Percentiles rank a stretch among this genome's conserved stretches.
phyloP scores from a whole-genome alignment of 768 basidiomycete species.

The Hemileccinum impolitum region DNA sequence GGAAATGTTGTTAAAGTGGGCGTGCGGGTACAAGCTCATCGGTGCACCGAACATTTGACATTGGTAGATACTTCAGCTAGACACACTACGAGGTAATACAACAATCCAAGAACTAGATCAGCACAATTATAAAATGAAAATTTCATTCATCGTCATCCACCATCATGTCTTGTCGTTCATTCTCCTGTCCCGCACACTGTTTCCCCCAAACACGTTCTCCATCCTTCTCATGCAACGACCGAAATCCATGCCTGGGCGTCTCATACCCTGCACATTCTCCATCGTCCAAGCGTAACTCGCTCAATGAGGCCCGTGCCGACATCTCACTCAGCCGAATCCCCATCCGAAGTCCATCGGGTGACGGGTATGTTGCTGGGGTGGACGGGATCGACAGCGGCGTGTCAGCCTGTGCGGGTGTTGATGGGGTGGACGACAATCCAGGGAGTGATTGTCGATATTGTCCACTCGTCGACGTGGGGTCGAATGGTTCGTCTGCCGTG shows the following conservation, averaged over 20 bases:
- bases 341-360: conserved; percentile 24
- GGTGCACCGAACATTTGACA: no score
- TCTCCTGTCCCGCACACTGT: background rate
- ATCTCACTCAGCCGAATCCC: conserved; percentile 25
- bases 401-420: conserved; percentile 26
- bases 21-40: background rate
- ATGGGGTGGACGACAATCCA: conserved; percentile 29
- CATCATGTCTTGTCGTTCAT: conserved; percentile 14
- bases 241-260: conserved; percentile 19
- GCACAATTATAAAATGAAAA: no score
- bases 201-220: conserved; percentile 5
- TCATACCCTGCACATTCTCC: conserved; percentile 10
- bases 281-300: conserved; percentile 28
- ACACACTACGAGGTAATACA: conserved; percentile 1
- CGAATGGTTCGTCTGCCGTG: conserved; percentile 16
- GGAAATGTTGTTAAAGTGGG: conserved; percentile 19
- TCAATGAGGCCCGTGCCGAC: conserved; percentile 29
- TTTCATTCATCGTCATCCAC: conserved; percentile 16
- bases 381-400: conserved; percentile 30
- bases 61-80: background rate
- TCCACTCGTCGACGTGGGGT: conserved; percentile 6
- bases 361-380: conserved; percentile 26
- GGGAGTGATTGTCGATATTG: conserved; percentile 22
- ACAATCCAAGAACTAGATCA: background rate
- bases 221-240: conserved; percentile 4